These are phyloP conservation scores for Xanthoceras sorbifolium DNA, from an alignment of 345 rosid genomes.

Conservation along the genomic window DNA sequence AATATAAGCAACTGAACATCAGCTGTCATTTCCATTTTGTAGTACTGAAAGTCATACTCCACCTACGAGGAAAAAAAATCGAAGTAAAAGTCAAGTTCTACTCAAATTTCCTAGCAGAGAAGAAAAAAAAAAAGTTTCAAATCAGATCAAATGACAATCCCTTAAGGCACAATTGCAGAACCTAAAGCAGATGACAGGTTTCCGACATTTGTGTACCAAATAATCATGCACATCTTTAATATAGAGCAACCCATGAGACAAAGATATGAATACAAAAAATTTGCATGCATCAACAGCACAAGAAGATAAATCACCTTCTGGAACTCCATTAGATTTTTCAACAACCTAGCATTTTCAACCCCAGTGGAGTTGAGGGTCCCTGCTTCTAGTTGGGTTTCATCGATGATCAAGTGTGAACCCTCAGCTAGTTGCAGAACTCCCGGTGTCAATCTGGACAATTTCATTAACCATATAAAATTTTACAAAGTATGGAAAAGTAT, in stretches of 20 bases:
- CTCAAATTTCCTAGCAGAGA: too few relatives aligned
- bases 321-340: conserved; percentile 62
- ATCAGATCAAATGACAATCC: too few relatives aligned
- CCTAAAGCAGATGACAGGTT: not conserved
- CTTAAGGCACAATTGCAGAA: not conserved
- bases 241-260: not conserved
- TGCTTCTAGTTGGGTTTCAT: conserved; percentile 74
- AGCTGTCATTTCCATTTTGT: conserved; percentile 84
- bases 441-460: conserved; percentile 62
- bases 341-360: conserved; percentile 67
- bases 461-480: conserved; percentile 17
- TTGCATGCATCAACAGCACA: not conserved
- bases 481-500: not conserved
- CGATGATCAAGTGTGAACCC: conserved; percentile 72
- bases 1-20: conserved; percentile 75
- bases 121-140: not conserved
- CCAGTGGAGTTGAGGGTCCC: conserved; percentile 84
- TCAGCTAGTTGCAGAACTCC: conserved; percentile 82
- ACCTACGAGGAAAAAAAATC: too few relatives aligned
- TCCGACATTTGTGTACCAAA: not conserved
- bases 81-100: too few relatives aligned
- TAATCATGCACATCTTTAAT: not conserved
- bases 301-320: conserved; percentile 62
- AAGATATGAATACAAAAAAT: not conserved
- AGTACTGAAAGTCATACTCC: conserved; percentile 82